Evolutionary conservation across 2,329 filamentous ascomycete species (phyloP).

Genomic region (Verticillium alfalfae): DNA sequence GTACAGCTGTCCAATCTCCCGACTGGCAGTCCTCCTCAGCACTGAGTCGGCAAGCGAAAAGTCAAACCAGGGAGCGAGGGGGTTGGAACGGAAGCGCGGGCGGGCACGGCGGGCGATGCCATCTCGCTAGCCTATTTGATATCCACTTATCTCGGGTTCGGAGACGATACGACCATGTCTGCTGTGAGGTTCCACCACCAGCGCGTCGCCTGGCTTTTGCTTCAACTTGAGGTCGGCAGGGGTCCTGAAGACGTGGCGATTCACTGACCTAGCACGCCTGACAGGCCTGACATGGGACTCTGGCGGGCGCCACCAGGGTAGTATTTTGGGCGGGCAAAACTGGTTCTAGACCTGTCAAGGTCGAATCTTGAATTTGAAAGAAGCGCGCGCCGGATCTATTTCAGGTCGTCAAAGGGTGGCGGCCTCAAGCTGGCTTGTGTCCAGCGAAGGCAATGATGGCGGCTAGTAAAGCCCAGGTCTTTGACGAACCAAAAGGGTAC

Average conservation of each 20-base stretch:
- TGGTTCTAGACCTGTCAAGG: background rate
- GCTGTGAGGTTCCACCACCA: background rate
- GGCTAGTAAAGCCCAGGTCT: background rate
- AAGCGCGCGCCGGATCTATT: conserved; percentile 24
- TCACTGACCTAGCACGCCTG: background rate
- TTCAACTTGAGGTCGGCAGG: background rate
- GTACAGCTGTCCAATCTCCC: background rate
- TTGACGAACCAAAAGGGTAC: background rate
- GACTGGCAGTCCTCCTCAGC: background rate
- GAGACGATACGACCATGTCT: background rate
- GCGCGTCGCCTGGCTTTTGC: background rate
- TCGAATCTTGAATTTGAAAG: background rate
- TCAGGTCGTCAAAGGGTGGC: background rate
- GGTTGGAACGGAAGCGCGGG: background rate
- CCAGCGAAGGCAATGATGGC: background rate
- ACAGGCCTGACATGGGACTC: background rate
- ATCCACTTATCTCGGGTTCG: background rate
- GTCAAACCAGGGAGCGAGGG: background rate
- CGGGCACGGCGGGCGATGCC: background rate
- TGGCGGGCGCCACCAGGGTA: background rate
- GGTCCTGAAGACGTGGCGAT: background rate
- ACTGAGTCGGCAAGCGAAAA: background rate
- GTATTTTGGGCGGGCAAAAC: background rate
- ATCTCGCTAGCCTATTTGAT: background rate
- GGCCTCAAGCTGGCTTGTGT: background rate